phyloP scores from a whole-genome alignment of 2,329 filamentous ascomycete genomes.

The Aphanocladium album region DNA sequence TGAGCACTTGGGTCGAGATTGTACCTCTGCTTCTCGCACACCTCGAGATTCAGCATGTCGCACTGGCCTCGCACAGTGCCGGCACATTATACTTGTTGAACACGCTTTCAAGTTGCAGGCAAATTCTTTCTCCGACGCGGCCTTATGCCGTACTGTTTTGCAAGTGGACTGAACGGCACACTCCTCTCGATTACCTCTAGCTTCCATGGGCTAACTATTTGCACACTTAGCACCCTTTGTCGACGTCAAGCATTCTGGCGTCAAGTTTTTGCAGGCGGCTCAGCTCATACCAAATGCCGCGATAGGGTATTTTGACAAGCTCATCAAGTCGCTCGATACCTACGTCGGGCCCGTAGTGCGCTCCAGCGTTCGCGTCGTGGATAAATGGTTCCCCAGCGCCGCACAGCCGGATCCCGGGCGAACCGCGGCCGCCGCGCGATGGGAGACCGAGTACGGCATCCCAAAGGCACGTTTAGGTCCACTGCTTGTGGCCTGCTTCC shows the following conservation, averaged over 20 bases:
- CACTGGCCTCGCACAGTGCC: slow-evolving; percentile 25
- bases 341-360: neutral
- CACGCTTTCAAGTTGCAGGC: slow-evolving; percentile 22
- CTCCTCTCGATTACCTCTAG: neutral
- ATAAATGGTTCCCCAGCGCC: neutral
- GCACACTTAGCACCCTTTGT: slow-evolving; percentile 10
- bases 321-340: neutral
- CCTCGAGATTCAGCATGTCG: slow-evolving; percentile 27
- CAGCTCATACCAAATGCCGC: neutral
- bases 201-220: no score
- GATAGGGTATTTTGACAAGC: neutral
- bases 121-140: slow-evolving; percentile 21
- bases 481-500: neutral
- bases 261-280: neutral
- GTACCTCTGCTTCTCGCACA: slow-evolving; percentile 29
- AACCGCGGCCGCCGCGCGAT: neutral
- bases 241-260: slow-evolving; percentile 8
- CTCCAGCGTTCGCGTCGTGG: neutral
- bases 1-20: slow-evolving; percentile 23
- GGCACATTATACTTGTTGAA: slow-evolving; percentile 30
- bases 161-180: neutral
- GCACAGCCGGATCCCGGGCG: neutral
- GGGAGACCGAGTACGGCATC: neutral
- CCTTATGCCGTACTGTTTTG: slow-evolving; percentile 21
- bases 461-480: neutral